phyloP scores from a whole-genome alignment of 2,329 filamentous ascomycete genomes.

The Microsporum canis region DNA sequence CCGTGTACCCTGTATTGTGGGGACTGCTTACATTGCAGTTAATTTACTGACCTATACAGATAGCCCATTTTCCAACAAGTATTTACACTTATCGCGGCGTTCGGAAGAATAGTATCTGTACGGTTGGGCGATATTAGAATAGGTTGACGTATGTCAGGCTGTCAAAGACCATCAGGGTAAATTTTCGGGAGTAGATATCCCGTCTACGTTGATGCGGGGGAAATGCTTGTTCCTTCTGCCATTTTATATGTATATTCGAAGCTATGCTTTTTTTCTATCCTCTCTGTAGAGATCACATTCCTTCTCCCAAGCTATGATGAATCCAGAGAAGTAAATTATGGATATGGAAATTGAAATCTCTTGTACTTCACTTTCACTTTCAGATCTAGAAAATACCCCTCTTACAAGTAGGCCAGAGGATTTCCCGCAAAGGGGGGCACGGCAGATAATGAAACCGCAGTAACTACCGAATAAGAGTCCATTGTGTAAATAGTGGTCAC shows the following conservation, averaged over 20 bases:
- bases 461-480: background rate
- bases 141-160: background rate
- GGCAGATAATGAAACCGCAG: background rate
- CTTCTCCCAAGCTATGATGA: background rate
- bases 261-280: background rate
- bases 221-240: background rate
- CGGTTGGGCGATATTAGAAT: background rate
- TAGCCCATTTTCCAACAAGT: background rate
- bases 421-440: background rate
- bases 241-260: background rate
- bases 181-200: background rate
- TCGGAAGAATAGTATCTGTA: background rate
- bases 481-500: background rate
- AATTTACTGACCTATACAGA: background rate
- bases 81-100: background rate
- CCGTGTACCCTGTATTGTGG: background rate
- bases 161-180: background rate
- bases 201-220: background rate
- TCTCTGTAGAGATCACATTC: background rate
- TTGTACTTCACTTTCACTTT: background rate
- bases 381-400: background rate
- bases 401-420: background rate
- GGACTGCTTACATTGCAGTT: background rate
- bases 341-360: background rate
- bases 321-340: background rate